Base-by-base conservation (phyloP, 2,329 filamentous ascomycete genomes). In the Claviceps paspali region DNA sequence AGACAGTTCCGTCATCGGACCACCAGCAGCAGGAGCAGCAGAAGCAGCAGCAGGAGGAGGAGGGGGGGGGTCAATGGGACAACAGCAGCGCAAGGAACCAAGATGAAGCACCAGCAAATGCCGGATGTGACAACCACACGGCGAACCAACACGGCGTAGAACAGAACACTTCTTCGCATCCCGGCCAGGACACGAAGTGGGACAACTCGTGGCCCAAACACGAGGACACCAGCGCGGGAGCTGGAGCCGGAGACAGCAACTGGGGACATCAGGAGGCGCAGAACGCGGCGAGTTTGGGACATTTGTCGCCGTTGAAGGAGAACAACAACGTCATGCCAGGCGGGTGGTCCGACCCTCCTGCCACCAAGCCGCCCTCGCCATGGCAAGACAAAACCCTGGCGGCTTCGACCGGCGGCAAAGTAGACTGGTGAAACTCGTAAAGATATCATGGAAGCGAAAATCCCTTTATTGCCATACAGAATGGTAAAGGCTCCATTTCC, bases 321-420 rank as follows among this genome's bases (percentile, higher is more conserved):
- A 22, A 34, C 8, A 47, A 43, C 39, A 56, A 52, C 22, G 46
- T 53, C 22, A 56, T 57, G 53, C 57, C 57, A 10, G 55, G 54
- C 2, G 45, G 47, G 2, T 57, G 54, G 53, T 3, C n/a, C n/a
- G n/a, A n/a, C n/a, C n/a, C n/a, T n/a, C n/a, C n/a, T n/a, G n/a
- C n/a, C n/a, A n/a, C n/a, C n/a, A n/a, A 42, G 43, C 5, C 28
- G 5, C n/a, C 22, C 4, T 39, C 44, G 2, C n/a, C 41, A 0
- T 60, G 56, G 57, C 51, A 40, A 12, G 57, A 60, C 42, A 3
- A 38, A 0, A 46, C 45, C 4, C 48, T 52, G 40, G 57, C 57
- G 15, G 54, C 43, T 6, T 51, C 51, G n/a, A 57, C 57, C 0
- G 32, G 45, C 1, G 56, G 56, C 1, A 14, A 39, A n/a, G 43